Conservation (phyloP, 2,329 filamentous ascomycete genomes). For the Ophiostoma triangulosporum region DNA sequence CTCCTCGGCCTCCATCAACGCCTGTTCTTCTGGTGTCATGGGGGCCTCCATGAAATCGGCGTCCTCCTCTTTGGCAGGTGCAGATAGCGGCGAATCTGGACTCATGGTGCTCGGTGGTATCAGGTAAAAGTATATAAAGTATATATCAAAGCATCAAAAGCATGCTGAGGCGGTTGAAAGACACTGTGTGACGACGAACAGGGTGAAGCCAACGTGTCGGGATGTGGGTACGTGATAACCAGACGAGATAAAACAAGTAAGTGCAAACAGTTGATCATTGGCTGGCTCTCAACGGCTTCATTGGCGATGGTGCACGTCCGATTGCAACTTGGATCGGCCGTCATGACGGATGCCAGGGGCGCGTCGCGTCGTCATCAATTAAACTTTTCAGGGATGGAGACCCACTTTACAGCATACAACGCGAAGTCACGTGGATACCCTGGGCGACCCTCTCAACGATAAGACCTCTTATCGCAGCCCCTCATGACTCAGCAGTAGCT, state of each 20-base stretch:
- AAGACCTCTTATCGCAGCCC: neutral
- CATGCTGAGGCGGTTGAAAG: too few species aligned
- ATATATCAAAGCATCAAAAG: too few species aligned
- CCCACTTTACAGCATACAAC: neutral
- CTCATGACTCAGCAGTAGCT: neutral
- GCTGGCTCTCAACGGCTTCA: neutral
- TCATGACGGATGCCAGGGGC: neutral
- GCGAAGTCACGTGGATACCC: neutral
- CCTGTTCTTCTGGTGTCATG: conserved; percentile 4
- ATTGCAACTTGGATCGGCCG: neutral
- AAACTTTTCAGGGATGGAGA: neutral
- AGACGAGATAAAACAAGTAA: neutral
- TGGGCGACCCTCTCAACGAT: neutral
- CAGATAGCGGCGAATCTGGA: neutral
- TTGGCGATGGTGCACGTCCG: neutral
- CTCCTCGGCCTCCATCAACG: conserved; percentile 25
- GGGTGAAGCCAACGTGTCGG: neutral
- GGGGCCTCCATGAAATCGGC: neutral
- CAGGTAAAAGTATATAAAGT: too few species aligned
- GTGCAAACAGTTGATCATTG: too few species aligned
- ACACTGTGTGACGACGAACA: neutral
- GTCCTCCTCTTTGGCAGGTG: neutral
- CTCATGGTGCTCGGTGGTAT: too few species aligned
- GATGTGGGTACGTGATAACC: neutral
- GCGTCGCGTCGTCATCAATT: conserved; percentile 3